Conservation (phyloP, 1,139 yeast species). For the Hansenula lynferdii region DNA sequence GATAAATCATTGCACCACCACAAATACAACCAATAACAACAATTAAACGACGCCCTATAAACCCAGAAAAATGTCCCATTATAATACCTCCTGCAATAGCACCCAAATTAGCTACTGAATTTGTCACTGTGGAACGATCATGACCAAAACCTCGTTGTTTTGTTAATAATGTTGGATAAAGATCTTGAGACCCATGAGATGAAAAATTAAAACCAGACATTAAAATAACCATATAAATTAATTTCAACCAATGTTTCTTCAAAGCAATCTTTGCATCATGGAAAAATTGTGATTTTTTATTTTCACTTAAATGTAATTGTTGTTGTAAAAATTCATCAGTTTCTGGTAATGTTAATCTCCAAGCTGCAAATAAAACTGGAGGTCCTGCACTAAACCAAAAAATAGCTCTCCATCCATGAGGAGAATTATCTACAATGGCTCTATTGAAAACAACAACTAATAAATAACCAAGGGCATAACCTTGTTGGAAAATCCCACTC, state of each 20-base stretch:
- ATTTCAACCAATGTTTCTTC: slow-evolving; percentile 37
- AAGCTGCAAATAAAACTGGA: slow-evolving; percentile 49
- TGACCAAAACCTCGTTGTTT: slow-evolving; percentile 45
- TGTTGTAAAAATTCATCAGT: slow-evolving; percentile 45
- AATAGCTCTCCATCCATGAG: slow-evolving; percentile 67
- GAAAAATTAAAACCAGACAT: slow-evolving; percentile 66
- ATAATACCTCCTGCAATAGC: slow-evolving; percentile 62
- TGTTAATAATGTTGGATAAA: slow-evolving; percentile 60
- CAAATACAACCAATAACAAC: slow-evolving; percentile 54
- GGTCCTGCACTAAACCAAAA: slow-evolving; percentile 81
- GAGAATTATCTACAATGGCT: slow-evolving; percentile 47
- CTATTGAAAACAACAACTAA: slow-evolving; percentile 61
- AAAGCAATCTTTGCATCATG: slow-evolving; percentile 26
- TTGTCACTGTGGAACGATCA: slow-evolving; percentile 59
- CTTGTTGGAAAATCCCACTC: slow-evolving; percentile 67
- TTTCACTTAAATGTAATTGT: slow-evolving; percentile 25
- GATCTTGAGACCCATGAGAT: slow-evolving; percentile 73
- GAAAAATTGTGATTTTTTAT: slow-evolving; percentile 21
- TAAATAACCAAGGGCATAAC: slow-evolving; percentile 68
- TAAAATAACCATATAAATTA: slow-evolving; percentile 46
- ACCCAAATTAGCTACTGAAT: slow-evolving; percentile 66
- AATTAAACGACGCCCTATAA: slow-evolving; percentile 56
- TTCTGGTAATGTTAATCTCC: slow-evolving; percentile 55
- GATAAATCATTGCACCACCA: slow-evolving; percentile 66
- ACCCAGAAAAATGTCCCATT: slow-evolving; percentile 56